Percentiles rank a stretch among this genome's conserved stretches.
phyloP scores from a whole-genome alignment of 2,329 filamentous ascomycete genomes.

The Coniochaeta prunicola region DNA sequence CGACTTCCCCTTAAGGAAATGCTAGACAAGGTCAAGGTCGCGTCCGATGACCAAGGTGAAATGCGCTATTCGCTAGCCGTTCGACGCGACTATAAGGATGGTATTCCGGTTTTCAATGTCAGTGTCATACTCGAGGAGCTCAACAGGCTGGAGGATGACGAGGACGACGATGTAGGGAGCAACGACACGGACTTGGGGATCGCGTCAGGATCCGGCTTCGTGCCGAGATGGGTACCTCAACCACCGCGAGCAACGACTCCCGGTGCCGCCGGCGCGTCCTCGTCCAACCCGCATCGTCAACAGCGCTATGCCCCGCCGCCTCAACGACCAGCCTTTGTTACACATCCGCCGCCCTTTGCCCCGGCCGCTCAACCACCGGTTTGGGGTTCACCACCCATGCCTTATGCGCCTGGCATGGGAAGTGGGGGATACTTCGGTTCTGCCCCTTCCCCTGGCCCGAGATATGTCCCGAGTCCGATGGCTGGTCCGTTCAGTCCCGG shows the following conservation, averaged over 20 bases:
- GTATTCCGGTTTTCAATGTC: slow-evolving; percentile 5
- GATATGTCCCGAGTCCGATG: background rate
- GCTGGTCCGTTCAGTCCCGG: background rate
- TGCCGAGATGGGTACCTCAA: background rate
- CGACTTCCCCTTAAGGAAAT: slow-evolving; percentile 3
- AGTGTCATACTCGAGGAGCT: slow-evolving; percentile 12
- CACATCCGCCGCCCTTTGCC: background rate
- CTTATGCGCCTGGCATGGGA: background rate
- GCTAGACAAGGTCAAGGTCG: slow-evolving; percentile 3
- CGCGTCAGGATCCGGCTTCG: background rate
- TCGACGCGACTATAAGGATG: slow-evolving; percentile 2
- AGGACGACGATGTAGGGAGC: background rate
- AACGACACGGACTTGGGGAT: background rate
- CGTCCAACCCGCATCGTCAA: slow-evolving; percentile 10
- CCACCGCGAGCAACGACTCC: background rate
- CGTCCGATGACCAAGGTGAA: slow-evolving; percentile 5
- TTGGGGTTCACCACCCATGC: background rate
- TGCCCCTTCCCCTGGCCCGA: background rate
- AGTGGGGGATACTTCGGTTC: background rate
- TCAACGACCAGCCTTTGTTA: background rate
- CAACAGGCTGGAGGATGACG: slow-evolving; percentile 7
- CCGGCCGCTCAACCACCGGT: background rate
- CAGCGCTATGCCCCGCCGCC: slow-evolving; percentile 36
- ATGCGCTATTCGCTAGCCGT: slow-evolving; percentile 1
- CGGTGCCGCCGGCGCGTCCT: background rate